phyloP scores from a whole-genome alignment of 129 eudicot species.

The Mikania micrantha region DNA sequence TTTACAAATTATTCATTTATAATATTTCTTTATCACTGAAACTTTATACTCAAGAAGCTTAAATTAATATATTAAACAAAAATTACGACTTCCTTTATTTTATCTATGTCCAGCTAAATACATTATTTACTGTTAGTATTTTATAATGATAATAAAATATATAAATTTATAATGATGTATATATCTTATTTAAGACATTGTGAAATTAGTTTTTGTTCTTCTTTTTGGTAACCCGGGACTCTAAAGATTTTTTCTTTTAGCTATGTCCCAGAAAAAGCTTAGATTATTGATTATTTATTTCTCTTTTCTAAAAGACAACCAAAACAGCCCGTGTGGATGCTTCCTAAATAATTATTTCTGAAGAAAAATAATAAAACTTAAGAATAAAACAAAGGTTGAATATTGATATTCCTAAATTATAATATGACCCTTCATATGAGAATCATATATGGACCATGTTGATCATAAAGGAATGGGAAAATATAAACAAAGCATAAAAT shows the following conservation, averaged over 20 bases:
- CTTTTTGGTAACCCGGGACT: not conserved
- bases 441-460: not conserved
- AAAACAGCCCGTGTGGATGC: not conserved
- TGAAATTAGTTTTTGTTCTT: too few species aligned
- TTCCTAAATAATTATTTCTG: not conserved
- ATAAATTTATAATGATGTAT: too few species aligned
- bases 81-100: too few species aligned
- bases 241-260: not conserved
- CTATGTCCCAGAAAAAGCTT: not conserved
- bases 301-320: not conserved
- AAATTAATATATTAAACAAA: too few species aligned
- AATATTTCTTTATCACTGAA: too few species aligned
- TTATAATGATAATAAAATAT: too few species aligned
- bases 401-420: not conserved
- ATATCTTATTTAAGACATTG: too few species aligned
- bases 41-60: too few species aligned
- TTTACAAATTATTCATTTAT: too few species aligned
- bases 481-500: not conserved
- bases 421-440: not conserved
- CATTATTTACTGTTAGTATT: too few species aligned
- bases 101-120: too few species aligned
- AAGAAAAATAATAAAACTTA: not conserved
- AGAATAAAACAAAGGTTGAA: not conserved
- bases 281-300: not conserved
- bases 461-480: not conserved